phyloP scores from a whole-genome alignment of 2,329 filamentous ascomycete species.

The Aspergillus cejpii region DNA sequence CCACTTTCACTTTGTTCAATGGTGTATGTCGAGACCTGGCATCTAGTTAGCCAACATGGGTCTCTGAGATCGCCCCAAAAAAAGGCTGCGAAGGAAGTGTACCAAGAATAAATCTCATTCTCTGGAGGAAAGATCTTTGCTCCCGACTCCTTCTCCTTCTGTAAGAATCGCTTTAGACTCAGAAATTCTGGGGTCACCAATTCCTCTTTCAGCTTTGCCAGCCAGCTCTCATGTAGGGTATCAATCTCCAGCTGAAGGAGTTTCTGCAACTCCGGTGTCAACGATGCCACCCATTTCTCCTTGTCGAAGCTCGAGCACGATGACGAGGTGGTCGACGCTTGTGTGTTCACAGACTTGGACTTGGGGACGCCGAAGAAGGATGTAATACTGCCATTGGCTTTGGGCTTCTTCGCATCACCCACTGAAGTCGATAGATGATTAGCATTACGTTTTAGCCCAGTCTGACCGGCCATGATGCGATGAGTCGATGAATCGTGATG shows the following conservation, averaged over 20 bases:
- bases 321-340: constrained; percentile 13
- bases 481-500: not conserved
- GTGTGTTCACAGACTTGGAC: constrained; percentile 30
- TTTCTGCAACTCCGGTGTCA: constrained; percentile 74
- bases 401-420: constrained; percentile 61
- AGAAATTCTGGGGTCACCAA: constrained; percentile 73
- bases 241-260: constrained; percentile 85
- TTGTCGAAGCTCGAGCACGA: constrained; percentile 66
- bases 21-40: constrained; percentile 90
- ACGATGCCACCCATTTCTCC: constrained; percentile 73
- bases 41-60: constrained; percentile 14
- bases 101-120: constrained; percentile 94
- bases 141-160: constrained; percentile 64
- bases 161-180: constrained; percentile 78
- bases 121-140: constrained; percentile 81
- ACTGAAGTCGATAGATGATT: constrained; percentile 37
- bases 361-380: constrained; percentile 79
- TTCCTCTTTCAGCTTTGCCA: constrained; percentile 82
- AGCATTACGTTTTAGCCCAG: constrained; percentile 60
- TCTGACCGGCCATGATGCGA: constrained; percentile 27
- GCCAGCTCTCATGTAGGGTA: constrained; percentile 85
- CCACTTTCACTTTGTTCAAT: constrained; percentile 78
- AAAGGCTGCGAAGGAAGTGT: constrained; percentile 23
- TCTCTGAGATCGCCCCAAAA: not conserved
- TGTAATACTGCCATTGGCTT: constrained; percentile 70